Evolutionary conservation across 2,329 filamentous ascomycete species (phyloP).

Genomic region (Pseudopyricularia javanii): DNA sequence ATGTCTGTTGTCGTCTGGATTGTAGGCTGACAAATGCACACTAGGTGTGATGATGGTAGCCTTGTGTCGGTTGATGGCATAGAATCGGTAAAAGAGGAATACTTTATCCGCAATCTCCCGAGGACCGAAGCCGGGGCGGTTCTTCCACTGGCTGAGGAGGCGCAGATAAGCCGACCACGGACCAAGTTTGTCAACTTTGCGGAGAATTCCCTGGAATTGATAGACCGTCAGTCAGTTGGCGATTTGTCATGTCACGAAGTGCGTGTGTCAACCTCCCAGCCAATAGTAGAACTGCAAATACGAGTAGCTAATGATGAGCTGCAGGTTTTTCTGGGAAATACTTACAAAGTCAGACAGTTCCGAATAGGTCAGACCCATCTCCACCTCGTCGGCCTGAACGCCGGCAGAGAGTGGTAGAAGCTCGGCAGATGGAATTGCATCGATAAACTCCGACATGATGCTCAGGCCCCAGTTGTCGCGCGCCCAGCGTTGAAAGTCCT

Average conservation of each 20-base stretch:
- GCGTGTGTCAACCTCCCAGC: too few relatives aligned
- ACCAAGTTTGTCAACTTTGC: conserved; percentile 27
- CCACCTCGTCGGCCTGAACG: conserved; percentile 25
- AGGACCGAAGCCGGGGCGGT: conserved; percentile 15
- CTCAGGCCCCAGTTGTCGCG: conserved; percentile 43
- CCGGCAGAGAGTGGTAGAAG: conserved; percentile 27
- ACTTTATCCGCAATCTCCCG: conserved; percentile 29
- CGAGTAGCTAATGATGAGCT: too few relatives aligned
- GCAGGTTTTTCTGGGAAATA: too few relatives aligned
- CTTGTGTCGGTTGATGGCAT: conserved; percentile 55
- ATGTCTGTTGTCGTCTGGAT: conserved; percentile 25
- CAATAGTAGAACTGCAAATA: too few relatives aligned
- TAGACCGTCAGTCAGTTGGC: too few relatives aligned
- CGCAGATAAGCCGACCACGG: conserved; percentile 26
- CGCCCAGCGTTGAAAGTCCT: conserved; percentile 50
- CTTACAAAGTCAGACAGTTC: conserved; percentile 23
- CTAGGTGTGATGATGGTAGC: conserved; percentile 46
- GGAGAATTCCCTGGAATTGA: conserved; percentile 10
- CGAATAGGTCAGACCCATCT: conserved; percentile 30
- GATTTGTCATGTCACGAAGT: too few relatives aligned
- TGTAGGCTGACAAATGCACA: conserved; percentile 29
- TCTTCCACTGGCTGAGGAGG: conserved; percentile 24
- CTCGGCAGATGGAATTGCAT: conserved; percentile 43
- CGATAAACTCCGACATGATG: conserved; percentile 43
- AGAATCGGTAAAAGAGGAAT: conserved; percentile 30